A percentile compares a stretch with the other conserved stretches of the same genome.
These are phyloP conservation scores for Volvariella surrecta DNA, from an alignment of 1,284 basidiomycete species.

Conservation along the genomic window DNA sequence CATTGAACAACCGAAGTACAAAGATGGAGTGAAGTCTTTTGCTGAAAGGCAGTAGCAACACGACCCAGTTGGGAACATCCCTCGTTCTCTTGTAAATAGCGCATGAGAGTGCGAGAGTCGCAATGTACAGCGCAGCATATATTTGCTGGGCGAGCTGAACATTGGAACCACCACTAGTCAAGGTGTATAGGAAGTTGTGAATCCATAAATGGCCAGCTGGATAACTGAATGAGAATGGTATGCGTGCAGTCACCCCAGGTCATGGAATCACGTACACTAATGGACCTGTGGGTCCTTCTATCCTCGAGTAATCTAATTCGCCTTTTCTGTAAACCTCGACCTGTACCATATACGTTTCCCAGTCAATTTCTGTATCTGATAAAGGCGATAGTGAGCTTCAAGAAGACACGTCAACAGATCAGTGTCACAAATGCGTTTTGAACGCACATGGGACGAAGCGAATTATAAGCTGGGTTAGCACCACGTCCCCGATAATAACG, in stretches of 20 bases:
- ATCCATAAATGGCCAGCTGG: constrained; percentile 91
- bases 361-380: constrained; percentile 98
- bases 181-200: constrained; percentile 62
- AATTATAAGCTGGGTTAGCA: constrained; percentile 74
- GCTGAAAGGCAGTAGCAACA: constrained; percentile 77
- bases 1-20: constrained; percentile 90
- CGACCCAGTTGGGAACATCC: constrained; percentile 68
- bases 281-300: constrained; percentile 89
- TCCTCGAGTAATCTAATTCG: constrained; percentile 78
- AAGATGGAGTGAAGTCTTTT: constrained; percentile 95
- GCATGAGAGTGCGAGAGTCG: constrained; percentile 56
- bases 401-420: neutral
- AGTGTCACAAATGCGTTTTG: too few species aligned
- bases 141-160: constrained; percentile 70
- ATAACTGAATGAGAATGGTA: constrained; percentile 50
- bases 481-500: constrained; percentile 63
- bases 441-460: constrained; percentile 65
- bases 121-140: constrained; percentile 68
- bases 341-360: constrained; percentile 89
- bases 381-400: constrained; percentile 10
- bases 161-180: constrained; percentile 58
- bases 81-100: constrained; percentile 61
- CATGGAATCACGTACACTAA: constrained; percentile 63
- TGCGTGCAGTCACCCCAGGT: neutral
- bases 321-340: constrained; percentile 74